Conservation (phyloP, 2,329 filamentous ascomycete species). For the Calonectria pseudoturangicola region DNA sequence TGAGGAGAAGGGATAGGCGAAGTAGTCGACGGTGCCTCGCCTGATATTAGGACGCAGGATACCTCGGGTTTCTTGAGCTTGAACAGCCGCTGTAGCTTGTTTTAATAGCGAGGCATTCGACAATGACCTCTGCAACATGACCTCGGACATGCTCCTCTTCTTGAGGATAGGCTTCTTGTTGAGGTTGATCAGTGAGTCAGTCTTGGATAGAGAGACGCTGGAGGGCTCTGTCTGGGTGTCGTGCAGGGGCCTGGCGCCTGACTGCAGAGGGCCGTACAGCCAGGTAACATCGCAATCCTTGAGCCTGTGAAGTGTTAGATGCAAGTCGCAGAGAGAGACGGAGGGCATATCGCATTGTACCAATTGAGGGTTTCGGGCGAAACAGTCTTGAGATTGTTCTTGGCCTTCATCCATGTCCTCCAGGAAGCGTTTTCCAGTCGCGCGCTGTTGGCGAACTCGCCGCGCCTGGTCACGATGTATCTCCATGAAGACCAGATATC, state of each 20-base stretch:
- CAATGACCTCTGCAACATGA: slow-evolving; percentile 92
- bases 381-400: slow-evolving; percentile 89
- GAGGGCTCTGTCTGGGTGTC: slow-evolving; percentile 63
- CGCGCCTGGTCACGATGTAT: slow-evolving; percentile 88
- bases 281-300: slow-evolving; percentile 99
- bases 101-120: slow-evolving; percentile 92
- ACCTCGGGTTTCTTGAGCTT: slow-evolving; percentile 82
- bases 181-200: slow-evolving; percentile 78
- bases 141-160: slow-evolving; percentile 96
- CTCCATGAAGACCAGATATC: slow-evolving; percentile 99
- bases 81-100: slow-evolving; percentile 89
- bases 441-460: slow-evolving; percentile 86
- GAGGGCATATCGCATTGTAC: slow-evolving; percentile 66
- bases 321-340: slow-evolving; percentile 39
- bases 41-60: slow-evolving; percentile 74
- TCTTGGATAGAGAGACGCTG: slow-evolving; percentile 70
- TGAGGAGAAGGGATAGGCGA: slow-evolving; percentile 78
- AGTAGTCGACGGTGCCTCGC: slow-evolving; percentile 81
- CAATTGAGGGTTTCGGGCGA: slow-evolving; percentile 95
- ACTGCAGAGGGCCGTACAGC: slow-evolving; percentile 95
- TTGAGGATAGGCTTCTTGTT: slow-evolving; percentile 94
- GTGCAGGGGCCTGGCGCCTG: slow-evolving; percentile 75
- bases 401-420: slow-evolving; percentile 96
- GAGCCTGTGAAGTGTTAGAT: slow-evolving; percentile 76
- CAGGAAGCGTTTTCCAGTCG: slow-evolving; percentile 96